Base-by-base conservation (phyloP, 257 asterid genomes). In the Solanum chiquidenum region DNA sequence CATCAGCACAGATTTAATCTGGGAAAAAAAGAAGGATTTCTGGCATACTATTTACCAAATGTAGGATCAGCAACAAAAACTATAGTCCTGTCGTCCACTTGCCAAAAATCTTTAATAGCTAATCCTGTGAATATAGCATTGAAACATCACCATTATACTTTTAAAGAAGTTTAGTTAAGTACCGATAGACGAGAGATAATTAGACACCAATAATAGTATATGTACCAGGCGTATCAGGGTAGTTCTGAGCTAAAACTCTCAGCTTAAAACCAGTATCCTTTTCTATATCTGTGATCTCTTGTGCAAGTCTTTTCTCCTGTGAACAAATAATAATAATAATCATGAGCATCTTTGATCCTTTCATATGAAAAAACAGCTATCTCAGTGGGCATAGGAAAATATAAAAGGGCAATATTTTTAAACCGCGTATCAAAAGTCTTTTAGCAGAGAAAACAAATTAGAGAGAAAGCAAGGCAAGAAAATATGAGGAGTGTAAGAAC, bases 41-140 rank as follows among this genome's bases (percentile, higher is more conserved):
- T 25, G 66, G 91, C 58, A 23, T 2, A 84, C 23, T 66, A 72
- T 9, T 68, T 92, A 95, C 99, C 98, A 46, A 97, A 97, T 4
- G 98, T 95, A 79, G 99, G 98, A 92, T 96, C 99, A 85, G 99
- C 99, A 66, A 96, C 98, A 72, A 95, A 97, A 72, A 95, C 97
- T 18, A 97, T 92, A 52, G 99, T 97, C 76, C 86, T 92, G 87
- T 97, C 99, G 80, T 97, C 99, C 90, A 95, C 99, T 40, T 91
- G 91, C 98, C 99, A 95, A 93, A 89, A 95, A 89, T 97, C 97
- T 89, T 89, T 95, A 88, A 97, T 95, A 44, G 98, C 98, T 91
- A 95, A 90, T 42, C 99, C 99, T 96, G 89, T 84, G 37, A 88
- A 38, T 60, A 84, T 44, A n/a, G 25, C 86, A 82, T 44, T 18